Evolutionary conservation across 306 rosid species (phyloP).

Genomic region (Corylus americana): DNA sequence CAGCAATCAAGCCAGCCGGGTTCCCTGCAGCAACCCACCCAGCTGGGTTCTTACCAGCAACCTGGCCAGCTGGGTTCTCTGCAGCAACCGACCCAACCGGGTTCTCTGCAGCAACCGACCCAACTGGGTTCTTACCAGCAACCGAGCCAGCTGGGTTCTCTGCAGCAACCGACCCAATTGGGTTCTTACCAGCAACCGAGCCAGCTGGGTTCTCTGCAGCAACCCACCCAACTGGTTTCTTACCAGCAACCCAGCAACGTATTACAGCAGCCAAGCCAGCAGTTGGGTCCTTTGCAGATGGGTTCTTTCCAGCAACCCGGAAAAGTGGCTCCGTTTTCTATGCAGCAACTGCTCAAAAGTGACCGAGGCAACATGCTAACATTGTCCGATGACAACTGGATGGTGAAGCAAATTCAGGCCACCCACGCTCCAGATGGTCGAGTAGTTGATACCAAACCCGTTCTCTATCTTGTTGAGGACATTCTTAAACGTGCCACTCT

Average conservation of each 20-base stretch:
- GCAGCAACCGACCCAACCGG: background rate
- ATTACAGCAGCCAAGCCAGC: too few relatives aligned
- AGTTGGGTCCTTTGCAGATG: conserved; percentile 26
- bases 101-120: background rate
- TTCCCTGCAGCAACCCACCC: background rate
- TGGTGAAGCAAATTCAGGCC: conserved; percentile 45
- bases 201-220: conserved; percentile 34
- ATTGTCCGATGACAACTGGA: conserved; percentile 44
- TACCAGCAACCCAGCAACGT: too few relatives aligned
- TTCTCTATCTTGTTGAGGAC: conserved; percentile 57
- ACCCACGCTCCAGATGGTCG: conserved; percentile 53
- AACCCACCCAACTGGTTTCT: background rate
- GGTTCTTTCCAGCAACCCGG: too few relatives aligned
- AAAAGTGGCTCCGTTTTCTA: conserved; percentile 22
- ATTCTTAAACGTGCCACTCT: conserved; percentile 41
- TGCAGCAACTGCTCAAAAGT: conserved; percentile 46
- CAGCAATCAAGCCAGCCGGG: background rate
- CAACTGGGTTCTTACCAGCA: background rate
- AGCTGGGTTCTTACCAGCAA: background rate
- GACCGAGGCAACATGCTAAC: conserved; percentile 19
- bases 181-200: background rate
- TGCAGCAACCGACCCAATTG: background rate
- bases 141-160: background rate
- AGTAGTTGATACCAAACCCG: conserved; percentile 48
- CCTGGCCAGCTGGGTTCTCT: background rate